Conservation (phyloP, 257 asterid species). For the Cordia subcordata region DNA sequence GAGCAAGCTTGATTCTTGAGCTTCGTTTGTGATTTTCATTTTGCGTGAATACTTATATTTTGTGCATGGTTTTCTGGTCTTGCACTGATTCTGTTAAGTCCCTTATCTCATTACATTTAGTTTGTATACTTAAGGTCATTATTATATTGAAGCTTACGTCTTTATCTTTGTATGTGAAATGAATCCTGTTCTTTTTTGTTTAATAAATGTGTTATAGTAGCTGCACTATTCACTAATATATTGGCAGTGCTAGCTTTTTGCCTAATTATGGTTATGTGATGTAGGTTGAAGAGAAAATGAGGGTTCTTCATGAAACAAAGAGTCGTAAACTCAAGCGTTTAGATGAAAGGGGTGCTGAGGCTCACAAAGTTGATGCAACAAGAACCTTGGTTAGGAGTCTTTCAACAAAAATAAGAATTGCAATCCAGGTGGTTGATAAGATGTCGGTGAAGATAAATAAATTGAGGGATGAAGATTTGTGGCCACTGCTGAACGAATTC, state of each 20-base stretch:
- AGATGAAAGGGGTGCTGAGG: slow-evolving; percentile 91
- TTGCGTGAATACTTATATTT: too few species aligned
- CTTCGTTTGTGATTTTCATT: too few species aligned
- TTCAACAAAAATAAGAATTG: slow-evolving; percentile 83
- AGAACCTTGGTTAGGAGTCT: slow-evolving; percentile 66
- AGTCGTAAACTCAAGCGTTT: slow-evolving; percentile 55
- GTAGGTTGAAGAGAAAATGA: slow-evolving; percentile 94
- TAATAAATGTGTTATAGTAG: too few species aligned
- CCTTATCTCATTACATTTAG: too few species aligned
- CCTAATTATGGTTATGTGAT: slow-evolving; percentile 5
- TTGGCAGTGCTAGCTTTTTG: background rate
- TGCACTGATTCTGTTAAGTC: too few species aligned
- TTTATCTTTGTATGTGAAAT: too few species aligned
- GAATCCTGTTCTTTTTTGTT: too few species aligned
- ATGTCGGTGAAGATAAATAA: slow-evolving; percentile 81
- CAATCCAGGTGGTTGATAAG: slow-evolving; percentile 92
- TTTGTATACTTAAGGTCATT: too few species aligned
- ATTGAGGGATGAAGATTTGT: slow-evolving; percentile 85
- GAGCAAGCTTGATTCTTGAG: too few species aligned
- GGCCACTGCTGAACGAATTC: slow-evolving; percentile 87
- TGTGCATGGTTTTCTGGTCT: too few species aligned
- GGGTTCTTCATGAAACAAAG: slow-evolving; percentile 75
- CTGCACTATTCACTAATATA: too few species aligned
- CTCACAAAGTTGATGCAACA: slow-evolving; percentile 68
- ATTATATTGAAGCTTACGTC: too few species aligned